Evolutionary conservation across 139 green algal species (phyloP), one percentile per base, ranked within the genome.

Genomic region (Chlorella sp.): DNA sequence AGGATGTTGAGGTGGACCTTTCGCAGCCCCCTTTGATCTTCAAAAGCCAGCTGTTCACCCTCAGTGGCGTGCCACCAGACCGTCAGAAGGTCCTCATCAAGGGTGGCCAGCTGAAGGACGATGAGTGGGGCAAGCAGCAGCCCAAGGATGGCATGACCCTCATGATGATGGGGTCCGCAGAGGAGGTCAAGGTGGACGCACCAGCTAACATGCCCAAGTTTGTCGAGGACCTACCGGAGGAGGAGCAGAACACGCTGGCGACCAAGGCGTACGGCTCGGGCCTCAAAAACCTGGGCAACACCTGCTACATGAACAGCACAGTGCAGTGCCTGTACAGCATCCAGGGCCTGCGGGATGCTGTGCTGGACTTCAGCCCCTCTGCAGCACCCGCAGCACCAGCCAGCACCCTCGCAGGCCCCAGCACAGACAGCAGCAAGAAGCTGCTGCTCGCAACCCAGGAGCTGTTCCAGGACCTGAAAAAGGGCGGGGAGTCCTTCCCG

Each of bases 221-320:
- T 70, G 73, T 98, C 31, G 95, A 99, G 79, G 95, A 99, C 81
- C 81, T 98, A 55, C 95, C 95, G 17, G 89, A 93, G 71, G 24
- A 31, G 24, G 32, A 74, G 23, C 69, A 74, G 69, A 31, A 6
- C n/a, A 34, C 49, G 34, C 31, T 76, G 50, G 61, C 31, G 29
- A 82, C 75, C 67, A 90, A 91, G 71, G 75, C 82, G 32, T 96
- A 94, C 69, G 86, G 87, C 23, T 83, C 87, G 5, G 95, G 95
- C 1, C 83, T 99, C 59, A 60, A 91, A 63, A 99, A 99, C 83
- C 85, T 98, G 34, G 94, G 94, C 69, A 98, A 98, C 82, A 99
- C 95, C 0, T 99, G 95, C 88, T 99, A 99, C 86, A 98, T 98
- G 95, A 98, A 98, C 83, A 85, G 82, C 65, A 95, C 89, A 0